Evolutionary conservation across 2,329 filamentous ascomycete genomes (phyloP).

Genomic region (Diaporthe sp.): DNA sequence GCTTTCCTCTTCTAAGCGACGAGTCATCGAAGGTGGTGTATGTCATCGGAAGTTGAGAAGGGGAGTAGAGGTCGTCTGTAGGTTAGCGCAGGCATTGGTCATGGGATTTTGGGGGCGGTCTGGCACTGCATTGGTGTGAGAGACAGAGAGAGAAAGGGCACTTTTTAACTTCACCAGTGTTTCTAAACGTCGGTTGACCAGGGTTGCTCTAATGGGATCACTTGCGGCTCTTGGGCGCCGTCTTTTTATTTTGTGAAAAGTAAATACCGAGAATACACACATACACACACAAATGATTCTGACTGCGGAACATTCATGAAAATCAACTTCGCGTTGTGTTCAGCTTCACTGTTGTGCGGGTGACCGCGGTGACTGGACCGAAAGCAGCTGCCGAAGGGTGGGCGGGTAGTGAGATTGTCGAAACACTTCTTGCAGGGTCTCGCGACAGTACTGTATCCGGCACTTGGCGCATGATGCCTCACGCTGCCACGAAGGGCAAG

Average conservation of each 20-base stretch:
- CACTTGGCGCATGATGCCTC: not conserved
- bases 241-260: conserved; percentile 1
- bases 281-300: not conserved
- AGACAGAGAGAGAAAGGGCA: not conserved
- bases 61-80: not conserved
- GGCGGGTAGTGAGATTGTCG: not conserved
- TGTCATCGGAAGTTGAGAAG: not conserved
- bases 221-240: conserved; percentile 18
- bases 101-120: not conserved
- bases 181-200: conserved; percentile 10
- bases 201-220: conserved; percentile 16
- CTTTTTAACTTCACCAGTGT: not conserved
- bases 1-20: conserved; percentile 12
- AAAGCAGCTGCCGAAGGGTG: not conserved
- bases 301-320: not conserved
- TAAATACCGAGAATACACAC: conserved; percentile 13
- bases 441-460: too few species aligned
- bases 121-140: conserved; percentile 22
- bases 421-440: not conserved
- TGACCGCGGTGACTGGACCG: not conserved
- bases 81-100: not conserved
- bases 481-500: not conserved
- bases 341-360: too few species aligned
- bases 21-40: too few species aligned
- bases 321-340: too few species aligned